Percentiles rank a stretch among this genome's conserved stretches.
phyloP scores from a whole-genome alignment of 2,329 filamentous ascomycete genomes.

The Aspergillus sp. region DNA sequence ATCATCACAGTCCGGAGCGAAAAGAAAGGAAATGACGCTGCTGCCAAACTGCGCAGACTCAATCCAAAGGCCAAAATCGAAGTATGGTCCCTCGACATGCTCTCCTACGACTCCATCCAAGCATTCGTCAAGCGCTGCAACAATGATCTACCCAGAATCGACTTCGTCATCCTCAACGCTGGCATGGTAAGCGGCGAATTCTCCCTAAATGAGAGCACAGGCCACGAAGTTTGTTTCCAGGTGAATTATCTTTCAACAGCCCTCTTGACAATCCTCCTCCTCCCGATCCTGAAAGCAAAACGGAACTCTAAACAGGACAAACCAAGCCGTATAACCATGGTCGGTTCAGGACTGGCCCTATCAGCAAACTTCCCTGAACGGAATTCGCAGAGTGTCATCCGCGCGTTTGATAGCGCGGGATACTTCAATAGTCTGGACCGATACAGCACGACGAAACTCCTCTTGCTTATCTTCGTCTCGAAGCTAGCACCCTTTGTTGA shows the following conservation, averaged over 20 bases:
- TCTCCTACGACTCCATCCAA: background rate
- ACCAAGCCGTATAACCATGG: background rate
- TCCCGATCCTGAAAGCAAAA: conserved; percentile 21
- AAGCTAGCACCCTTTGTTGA: background rate
- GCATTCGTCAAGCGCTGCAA: background rate
- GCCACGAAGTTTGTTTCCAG: conserved; percentile 33
- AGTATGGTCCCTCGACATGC: background rate
- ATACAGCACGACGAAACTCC: background rate
- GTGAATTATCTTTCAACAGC: conserved; percentile 37
- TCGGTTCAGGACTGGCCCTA: background rate
- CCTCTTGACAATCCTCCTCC: conserved; percentile 20
- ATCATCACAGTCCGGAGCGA: background rate
- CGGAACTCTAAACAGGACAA: background rate
- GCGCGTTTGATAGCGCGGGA: background rate
- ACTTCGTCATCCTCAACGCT: background rate
- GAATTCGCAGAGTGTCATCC: background rate
- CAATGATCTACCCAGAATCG: background rate
- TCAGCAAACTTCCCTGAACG: background rate
- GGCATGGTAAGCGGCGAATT: background rate
- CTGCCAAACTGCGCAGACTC: background rate
- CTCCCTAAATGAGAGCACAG: background rate
- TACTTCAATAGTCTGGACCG: background rate
- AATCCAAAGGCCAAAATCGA: background rate
- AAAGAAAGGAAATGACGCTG: background rate
- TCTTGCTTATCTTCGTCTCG: background rate